Conservation (phyloP, 2,329 filamentous ascomycete species). For the Hymenoscyphus salicellus region DNA sequence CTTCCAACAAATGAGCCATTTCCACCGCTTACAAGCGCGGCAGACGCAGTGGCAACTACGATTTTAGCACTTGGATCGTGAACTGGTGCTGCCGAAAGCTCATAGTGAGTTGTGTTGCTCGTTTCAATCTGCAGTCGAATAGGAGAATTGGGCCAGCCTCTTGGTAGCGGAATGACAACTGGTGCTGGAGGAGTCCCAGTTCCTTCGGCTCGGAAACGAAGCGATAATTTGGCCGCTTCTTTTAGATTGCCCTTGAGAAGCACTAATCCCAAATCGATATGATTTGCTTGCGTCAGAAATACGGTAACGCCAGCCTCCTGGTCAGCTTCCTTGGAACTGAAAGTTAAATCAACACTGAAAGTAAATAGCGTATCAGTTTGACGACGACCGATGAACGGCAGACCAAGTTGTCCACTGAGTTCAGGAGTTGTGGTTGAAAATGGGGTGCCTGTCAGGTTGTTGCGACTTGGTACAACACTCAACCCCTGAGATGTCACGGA, state of each 20-base stretch:
- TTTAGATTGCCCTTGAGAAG: neutral
- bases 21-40: slow-evolving; percentile 22
- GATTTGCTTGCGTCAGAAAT: slow-evolving; percentile 45
- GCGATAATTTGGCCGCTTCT: slow-evolving; percentile 5
- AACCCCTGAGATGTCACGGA: slow-evolving; percentile 46
- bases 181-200: slow-evolving; percentile 16
- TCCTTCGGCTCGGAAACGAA: slow-evolving; percentile 16
- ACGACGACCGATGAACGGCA: slow-evolving; percentile 52
- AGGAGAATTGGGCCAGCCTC: slow-evolving; percentile 7
- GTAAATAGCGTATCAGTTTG: slow-evolving; percentile 56
- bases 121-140: slow-evolving; percentile 19
- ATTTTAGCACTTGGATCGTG: slow-evolving; percentile 42
- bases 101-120: slow-evolving; percentile 21
- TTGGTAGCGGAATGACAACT: slow-evolving; percentile 12
- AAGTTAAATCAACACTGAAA: slow-evolving; percentile 42
- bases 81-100: slow-evolving; percentile 16
- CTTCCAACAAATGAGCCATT: slow-evolving; percentile 20
- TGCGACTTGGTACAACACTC: slow-evolving; percentile 45
- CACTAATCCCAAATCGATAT: slow-evolving; percentile 40
- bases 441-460: slow-evolving; percentile 54
- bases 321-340: slow-evolving; percentile 40
- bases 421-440: slow-evolving; percentile 47
- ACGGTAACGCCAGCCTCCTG: slow-evolving; percentile 53
- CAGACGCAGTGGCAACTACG: slow-evolving; percentile 43
- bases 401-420: slow-evolving; percentile 43